Base-by-base conservation (phyloP, 2,329 filamentous ascomycete genomes). In the Triangularia setosa region DNA sequence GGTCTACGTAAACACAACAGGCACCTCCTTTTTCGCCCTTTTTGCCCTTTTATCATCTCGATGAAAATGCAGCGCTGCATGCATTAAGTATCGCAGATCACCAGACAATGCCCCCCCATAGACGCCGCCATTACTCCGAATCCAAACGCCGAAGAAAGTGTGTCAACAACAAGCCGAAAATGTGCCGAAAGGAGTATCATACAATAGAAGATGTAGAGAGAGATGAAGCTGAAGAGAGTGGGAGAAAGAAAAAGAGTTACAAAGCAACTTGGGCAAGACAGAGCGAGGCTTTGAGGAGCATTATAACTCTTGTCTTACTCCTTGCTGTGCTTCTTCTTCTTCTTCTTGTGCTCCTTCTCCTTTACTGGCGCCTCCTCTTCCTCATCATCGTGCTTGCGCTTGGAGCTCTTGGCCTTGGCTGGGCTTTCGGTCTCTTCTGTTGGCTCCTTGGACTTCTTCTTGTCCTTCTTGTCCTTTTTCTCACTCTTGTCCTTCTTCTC, bases 351-450 rank as follows among this genome's bases (percentile, higher is more conserved):
- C 75, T 86, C 82, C 77, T 84, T 83, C 82, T 89, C 89, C 74
- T 83, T 81, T 16, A 65, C 65, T 78, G 87, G 86, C 77, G 86
- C 87, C 76, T 90, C 90, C 69, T 87, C 87, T 66, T 86, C 90
- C 58, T 87, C 86, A 66, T 83, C 82, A 80, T 91, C 90, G 75
- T 88, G 85, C 84, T 92, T 91, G 65, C 75, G 72, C 85, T 92
- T 92, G 77, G 83, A 84, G 72, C 78, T 74, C 66, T 73, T 75
- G 21, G 74, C 64, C 70, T 83, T 83, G 62, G 74, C 75, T 2
- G 84, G 80, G 62, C 76, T 73, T 65, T 79, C 78, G 58, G 78
- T 85, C 74, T 86, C 80, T 48, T 66, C 54, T 53, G 64, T 61
- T 35, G 74, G 73, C 58, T 69, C 73, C 65, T 65, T 71, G 65